Base-by-base conservation (phyloP, 129 eudicot genomes). In the Apium graveolens region DNA sequence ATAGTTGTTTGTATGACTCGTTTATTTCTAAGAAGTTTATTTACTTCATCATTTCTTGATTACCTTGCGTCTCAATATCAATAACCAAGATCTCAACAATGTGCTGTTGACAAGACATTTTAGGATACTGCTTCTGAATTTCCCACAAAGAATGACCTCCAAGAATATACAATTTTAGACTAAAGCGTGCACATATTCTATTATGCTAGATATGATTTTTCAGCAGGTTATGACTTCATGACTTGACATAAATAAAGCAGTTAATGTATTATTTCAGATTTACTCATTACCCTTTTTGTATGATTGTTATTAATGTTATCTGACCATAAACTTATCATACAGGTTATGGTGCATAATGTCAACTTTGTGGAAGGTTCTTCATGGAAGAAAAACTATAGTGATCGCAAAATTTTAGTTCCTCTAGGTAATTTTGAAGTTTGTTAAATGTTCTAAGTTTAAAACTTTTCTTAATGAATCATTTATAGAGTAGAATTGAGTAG, bases 331-430 rank as follows among this genome's bases (percentile, higher is more conserved):
- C 55, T 74, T 49, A 53, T 3, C 51, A 74, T 82, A 66, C 49
- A 87, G 90, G 89, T 88, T 55, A 81, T 85, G 85, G 91, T 57
- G 26, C 85, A 78, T 55, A 85, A 78, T 75, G 44, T 88, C 73
- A 78, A 76, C 75, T 88, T 80, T 80, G 89, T 88, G 69, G 80
- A 83, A 78, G 85, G 48, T 21, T 79, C 68, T 78, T 77, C 43
- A 76, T 53, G 79, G 51, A 83, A 57, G 80, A 78, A 82, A 82
- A 38, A 20, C 76, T 35, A 73, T 75, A 48, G 27, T 38, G 53
- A 81, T 70, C 81, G 76, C 63, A 78, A 86, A 55, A 78, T 71
- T 66, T 51, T 57, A 80, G 69, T 49, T 74, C 82, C 48, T 70
- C 46, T 82, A 82, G 88, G 88, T 87, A 78, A 70, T 5, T 73